Percentiles rank a stretch among this genome's conserved stretches.
These are phyloP conservation scores for Eimeria maxima DNA, from an alignment of 169 alveolate species.

Conservation along the genomic window DNA sequence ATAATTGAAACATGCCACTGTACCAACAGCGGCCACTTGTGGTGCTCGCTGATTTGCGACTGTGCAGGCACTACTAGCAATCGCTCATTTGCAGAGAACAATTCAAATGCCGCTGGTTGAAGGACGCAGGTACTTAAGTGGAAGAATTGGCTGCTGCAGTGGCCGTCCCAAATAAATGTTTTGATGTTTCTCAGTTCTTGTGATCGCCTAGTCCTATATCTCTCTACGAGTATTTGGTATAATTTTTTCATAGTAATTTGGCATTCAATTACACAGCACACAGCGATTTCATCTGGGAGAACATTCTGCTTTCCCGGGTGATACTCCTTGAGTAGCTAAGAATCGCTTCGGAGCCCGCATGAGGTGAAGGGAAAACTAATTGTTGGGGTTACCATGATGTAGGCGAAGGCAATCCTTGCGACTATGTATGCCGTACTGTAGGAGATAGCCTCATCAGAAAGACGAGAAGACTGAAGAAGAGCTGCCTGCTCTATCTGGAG, in stretches of 20 bases:
- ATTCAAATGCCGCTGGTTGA: neutral
- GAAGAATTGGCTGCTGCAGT: neutral
- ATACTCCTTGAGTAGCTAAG: neutral
- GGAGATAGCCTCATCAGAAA: neutral
- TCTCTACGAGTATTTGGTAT: too few relatives aligned
- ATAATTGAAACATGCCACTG: neutral
- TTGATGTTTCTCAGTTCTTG: neutral
- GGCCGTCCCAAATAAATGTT: neutral
- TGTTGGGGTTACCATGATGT: too few relatives aligned
- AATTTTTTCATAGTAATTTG: neutral
- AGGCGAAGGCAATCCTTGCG: neutral
- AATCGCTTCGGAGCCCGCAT: too few relatives aligned
- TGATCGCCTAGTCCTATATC: too few relatives aligned
- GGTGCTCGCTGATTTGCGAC: neutral
- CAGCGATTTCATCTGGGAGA: too few relatives aligned
- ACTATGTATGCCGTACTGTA: neutral
- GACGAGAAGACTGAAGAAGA: neutral
- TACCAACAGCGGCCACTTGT: neutral
- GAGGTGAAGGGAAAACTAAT: too few relatives aligned
- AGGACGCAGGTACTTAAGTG: neutral
- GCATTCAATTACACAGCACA: too few relatives aligned
- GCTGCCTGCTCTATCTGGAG: neutral
- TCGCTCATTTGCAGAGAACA: neutral
- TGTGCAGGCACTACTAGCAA: neutral
- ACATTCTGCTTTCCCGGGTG: neutral